A percentile compares a stretch with the other conserved stretches of the same genome.
Evolutionary conservation across 768 basidiomycete species (phyloP).

Genomic region (Tylopilus sp.): DNA sequence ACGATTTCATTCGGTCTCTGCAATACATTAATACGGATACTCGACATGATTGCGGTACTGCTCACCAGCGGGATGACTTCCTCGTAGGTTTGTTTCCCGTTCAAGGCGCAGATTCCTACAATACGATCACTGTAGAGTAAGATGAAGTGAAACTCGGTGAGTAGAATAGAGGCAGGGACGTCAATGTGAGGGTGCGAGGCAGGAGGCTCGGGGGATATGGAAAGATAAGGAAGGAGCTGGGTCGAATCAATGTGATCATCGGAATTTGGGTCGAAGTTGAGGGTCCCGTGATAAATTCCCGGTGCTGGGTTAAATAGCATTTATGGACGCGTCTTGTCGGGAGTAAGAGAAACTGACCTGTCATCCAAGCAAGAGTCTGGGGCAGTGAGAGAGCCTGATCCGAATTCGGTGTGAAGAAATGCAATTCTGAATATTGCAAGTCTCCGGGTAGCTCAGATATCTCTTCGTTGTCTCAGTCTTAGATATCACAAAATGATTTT

Average conservation of each 20-base stretch:
- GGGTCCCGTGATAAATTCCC: constrained; percentile 82
- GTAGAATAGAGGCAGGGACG: constrained; percentile 68
- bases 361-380: constrained; percentile 85
- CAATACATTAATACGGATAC: constrained; percentile 4
- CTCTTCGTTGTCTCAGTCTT: constrained; percentile 47
- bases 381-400: constrained; percentile 69
- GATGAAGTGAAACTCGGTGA: constrained; percentile 93
- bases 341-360: constrained; percentile 47
- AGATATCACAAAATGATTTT: not conserved
- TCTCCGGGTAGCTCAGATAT: constrained; percentile 89
- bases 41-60: constrained; percentile 1
- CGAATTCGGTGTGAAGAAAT: constrained; percentile 71
- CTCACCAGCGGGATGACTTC: constrained; percentile 78
- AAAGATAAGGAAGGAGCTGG: constrained; percentile 76
- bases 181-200: constrained; percentile 29
- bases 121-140: constrained; percentile 79
- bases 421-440: constrained; percentile 70
- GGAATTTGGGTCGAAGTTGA: constrained; percentile 64
- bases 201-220: constrained; percentile 30
- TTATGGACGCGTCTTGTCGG: constrained; percentile 1
- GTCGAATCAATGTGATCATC: constrained; percentile 78
- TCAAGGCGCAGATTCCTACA: constrained; percentile 71
- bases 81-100: constrained; percentile 81
- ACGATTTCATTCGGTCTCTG: constrained; percentile 77
- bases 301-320: constrained; percentile 47